These are phyloP conservation scores for Parafenestella ontariensis DNA, from an alignment of 2,329 filamentous ascomycete species.

Conservation along the genomic window DNA sequence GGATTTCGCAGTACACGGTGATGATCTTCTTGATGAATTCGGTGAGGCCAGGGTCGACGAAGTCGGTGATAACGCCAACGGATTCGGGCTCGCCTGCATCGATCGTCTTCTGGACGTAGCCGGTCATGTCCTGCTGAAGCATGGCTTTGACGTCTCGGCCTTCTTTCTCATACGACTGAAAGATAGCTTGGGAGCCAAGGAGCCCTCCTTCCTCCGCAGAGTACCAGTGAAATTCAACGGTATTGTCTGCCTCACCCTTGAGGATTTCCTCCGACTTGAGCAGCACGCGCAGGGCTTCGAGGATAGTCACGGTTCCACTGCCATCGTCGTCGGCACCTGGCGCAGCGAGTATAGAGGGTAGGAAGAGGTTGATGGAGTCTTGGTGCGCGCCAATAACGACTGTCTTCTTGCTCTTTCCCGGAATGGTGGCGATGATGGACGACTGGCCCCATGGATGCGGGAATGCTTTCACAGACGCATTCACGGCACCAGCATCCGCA, in stretches of 20 bases:
- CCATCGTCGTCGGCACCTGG: constrained; percentile 97
- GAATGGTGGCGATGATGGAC: constrained; percentile 90
- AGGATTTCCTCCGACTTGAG: constrained; percentile 75
- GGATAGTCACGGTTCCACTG: constrained; percentile 89
- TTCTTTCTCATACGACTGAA: constrained; percentile 76
- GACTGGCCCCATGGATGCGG: constrained; percentile 86
- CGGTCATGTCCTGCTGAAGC: constrained; percentile 96
- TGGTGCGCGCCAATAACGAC: constrained; percentile 88
- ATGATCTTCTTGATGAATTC: constrained; percentile 90
- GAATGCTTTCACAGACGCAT: constrained; percentile 76
- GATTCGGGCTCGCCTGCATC: constrained; percentile 83
- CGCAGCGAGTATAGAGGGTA: constrained; percentile 82
- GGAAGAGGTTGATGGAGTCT: constrained; percentile 84
- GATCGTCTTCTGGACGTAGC: constrained; percentile 81
- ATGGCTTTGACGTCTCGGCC: constrained; percentile 86
- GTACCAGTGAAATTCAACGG: constrained; percentile 97
- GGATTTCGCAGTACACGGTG: constrained; percentile 85
- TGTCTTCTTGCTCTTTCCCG: constrained; percentile 82
- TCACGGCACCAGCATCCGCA: constrained; percentile 71
- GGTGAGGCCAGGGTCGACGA: constrained; percentile 81
- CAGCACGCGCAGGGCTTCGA: constrained; percentile 86
- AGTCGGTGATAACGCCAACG: constrained; percentile 93
- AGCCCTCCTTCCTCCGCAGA: constrained; percentile 88
- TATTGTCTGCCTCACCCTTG: constrained; percentile 77
- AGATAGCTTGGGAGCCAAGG: constrained; percentile 88